Evolutionary conservation across 257 asterid genomes (phyloP).

Genomic region (Nyctanthes arbortristis): DNA sequence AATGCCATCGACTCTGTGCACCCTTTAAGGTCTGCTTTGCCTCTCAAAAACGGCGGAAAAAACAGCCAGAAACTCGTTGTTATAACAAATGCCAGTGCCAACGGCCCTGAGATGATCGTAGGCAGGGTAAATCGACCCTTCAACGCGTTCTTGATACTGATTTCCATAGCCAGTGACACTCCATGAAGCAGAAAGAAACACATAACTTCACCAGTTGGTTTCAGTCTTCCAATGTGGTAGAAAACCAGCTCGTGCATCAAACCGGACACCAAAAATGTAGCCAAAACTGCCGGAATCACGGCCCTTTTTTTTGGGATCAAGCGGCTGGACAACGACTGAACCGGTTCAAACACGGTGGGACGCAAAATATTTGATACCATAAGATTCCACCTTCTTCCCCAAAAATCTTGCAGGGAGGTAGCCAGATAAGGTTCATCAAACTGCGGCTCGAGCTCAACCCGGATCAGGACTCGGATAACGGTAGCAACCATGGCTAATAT

Average conservation of each 20-base stretch:
- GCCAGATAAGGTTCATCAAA: conserved; percentile 51
- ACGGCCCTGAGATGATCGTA: conserved; percentile 33
- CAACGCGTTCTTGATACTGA: conserved; percentile 31
- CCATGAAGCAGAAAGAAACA: conserved; percentile 53
- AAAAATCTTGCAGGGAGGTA: conserved; percentile 60
- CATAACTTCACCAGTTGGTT: conserved; percentile 45
- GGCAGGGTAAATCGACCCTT: conserved; percentile 22
- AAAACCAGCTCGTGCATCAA: conserved; percentile 66
- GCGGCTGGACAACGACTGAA: neutral
- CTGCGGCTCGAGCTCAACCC: conserved; percentile 44
- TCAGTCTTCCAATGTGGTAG: conserved; percentile 43
- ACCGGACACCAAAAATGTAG: conserved; percentile 58
- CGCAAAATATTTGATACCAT: conserved; percentile 46
- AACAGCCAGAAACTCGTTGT: conserved; percentile 51
- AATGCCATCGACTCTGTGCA: conserved; percentile 62
- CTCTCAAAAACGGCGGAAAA: conserved; percentile 52
- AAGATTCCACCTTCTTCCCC: conserved; percentile 67
- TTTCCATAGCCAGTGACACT: conserved; percentile 32
- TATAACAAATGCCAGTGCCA: conserved; percentile 41
- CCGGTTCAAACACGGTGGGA: conserved; percentile 39
- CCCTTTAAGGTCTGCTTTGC: conserved; percentile 39
- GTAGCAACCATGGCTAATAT: conserved; percentile 30
- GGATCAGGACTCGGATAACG: conserved; percentile 9
- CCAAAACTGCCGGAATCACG: conserved; percentile 25
- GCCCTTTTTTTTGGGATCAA: conserved; percentile 27